Conservation (phyloP, 768 basidiomycete species). For the Melanogaster broomeanus region DNA sequence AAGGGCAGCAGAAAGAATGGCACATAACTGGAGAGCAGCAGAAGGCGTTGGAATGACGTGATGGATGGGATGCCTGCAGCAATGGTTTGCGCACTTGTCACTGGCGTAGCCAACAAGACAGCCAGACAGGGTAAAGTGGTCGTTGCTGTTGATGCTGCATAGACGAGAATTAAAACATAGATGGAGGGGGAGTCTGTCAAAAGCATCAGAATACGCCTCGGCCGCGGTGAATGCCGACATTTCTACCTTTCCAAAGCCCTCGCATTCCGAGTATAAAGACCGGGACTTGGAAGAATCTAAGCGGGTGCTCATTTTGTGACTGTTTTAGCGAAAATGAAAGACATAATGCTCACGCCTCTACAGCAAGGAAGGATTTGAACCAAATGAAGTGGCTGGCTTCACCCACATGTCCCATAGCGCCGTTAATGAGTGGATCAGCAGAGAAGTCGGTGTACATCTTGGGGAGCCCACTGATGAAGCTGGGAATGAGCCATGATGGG, state of each 20-base stretch:
- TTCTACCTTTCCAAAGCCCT: constrained; percentile 56
- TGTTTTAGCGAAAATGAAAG: neutral
- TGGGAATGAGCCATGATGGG: constrained; percentile 52
- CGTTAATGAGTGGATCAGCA: constrained; percentile 66
- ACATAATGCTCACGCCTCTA: constrained; percentile 53
- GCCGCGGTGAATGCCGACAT: neutral
- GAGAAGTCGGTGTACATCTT: constrained; percentile 57
- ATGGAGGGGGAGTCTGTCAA: constrained; percentile 49
- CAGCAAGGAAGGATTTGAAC: constrained; percentile 64
- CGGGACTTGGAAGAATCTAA: constrained; percentile 68
- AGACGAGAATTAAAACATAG: constrained; percentile 67
- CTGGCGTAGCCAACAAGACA: constrained; percentile 55
- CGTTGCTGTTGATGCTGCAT: constrained; percentile 77
- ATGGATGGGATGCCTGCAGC: constrained; percentile 39
- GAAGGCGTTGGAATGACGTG: constrained; percentile 49
- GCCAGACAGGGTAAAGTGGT: constrained; percentile 75
- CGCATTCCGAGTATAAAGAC: constrained; percentile 70
- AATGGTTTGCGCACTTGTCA: constrained; percentile 35
- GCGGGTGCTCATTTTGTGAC: neutral
- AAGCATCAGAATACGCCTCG: neutral
- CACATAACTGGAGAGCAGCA: constrained; percentile 69
- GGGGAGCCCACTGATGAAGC: constrained; percentile 43
- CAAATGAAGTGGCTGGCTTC: constrained; percentile 45
- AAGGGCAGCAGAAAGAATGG: constrained; percentile 77
- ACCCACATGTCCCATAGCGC: constrained; percentile 45